phyloP scores from a whole-genome alignment of 192 early-diverging fungal genomes.

The Funneliformis geosporum region DNA sequence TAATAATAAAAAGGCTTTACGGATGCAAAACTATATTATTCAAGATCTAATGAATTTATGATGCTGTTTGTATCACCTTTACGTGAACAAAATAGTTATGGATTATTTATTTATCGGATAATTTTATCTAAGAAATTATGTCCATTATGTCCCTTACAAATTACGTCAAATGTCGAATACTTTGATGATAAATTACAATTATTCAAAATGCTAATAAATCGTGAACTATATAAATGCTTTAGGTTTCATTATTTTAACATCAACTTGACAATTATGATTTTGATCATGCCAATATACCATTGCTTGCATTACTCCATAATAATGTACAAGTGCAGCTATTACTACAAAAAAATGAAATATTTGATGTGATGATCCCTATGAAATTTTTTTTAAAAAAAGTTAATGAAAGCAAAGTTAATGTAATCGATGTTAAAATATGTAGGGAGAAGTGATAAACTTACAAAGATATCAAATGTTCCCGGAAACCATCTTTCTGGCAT shows the following conservation, averaged over 20 bases:
- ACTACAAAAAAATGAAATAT: slow-evolving; percentile 88
- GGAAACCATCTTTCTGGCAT: slow-evolving; percentile 85
- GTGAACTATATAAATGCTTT: neutral
- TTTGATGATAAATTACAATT: no score
- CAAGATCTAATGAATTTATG: no score
- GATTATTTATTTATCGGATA: no score
- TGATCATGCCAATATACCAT: slow-evolving; percentile 55
- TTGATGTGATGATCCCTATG: slow-evolving; percentile 77
- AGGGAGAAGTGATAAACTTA: slow-evolving; percentile 37
- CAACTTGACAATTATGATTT: slow-evolving; percentile 40
- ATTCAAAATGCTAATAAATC: no score
- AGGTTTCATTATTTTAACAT: slow-evolving; percentile 35
- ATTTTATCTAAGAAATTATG: no score
- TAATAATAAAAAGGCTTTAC: no score
- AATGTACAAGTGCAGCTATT: slow-evolving; percentile 70
- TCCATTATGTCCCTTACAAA: no score
- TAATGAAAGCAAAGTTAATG: neutral
- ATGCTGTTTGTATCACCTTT: no score
- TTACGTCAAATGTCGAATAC: no score
- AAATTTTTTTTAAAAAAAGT: neutral
- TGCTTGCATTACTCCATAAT: slow-evolving; percentile 64
- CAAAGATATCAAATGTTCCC: slow-evolving; percentile 78
- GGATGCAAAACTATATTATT: no score
- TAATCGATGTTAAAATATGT: neutral
- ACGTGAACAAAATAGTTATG: no score